Conservation (phyloP, 2,329 filamentous ascomycete genomes). For the Plectosphaerella plurivora region DNA sequence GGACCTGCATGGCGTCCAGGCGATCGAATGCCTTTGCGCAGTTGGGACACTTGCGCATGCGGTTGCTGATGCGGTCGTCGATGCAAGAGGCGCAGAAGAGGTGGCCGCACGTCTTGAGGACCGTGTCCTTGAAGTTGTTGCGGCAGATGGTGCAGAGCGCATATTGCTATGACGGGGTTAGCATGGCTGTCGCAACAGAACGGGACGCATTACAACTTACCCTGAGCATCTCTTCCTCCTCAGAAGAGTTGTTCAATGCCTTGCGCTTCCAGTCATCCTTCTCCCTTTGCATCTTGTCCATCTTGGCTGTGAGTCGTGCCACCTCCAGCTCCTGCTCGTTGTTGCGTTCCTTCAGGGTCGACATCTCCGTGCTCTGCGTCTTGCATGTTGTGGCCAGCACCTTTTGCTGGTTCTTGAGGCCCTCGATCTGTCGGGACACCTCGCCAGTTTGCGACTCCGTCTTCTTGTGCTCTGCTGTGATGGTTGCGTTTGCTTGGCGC, state of each 20-base stretch:
- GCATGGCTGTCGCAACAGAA: not conserved
- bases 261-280: conserved; percentile 83
- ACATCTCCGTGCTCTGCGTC: conserved; percentile 63
- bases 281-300: conserved; percentile 77
- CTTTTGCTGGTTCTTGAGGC: conserved; percentile 67
- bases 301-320: conserved; percentile 71
- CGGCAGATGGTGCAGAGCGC: conserved; percentile 85
- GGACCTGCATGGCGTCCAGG: conserved; percentile 78
- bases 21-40: conserved; percentile 90
- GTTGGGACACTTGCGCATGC: conserved; percentile 91
- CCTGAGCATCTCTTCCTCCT: conserved; percentile 80
- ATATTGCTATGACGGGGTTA: conserved; percentile 23
- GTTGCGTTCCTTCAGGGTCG: conserved; percentile 50
- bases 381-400: conserved; percentile 73
- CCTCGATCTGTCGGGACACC: conserved; percentile 63
- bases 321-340: conserved; percentile 67
- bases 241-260: conserved; percentile 72
- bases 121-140: conserved; percentile 89
- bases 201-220: conserved; percentile 50
- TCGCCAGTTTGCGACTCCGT: conserved; percentile 71
- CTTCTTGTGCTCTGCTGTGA: conserved; percentile 68
- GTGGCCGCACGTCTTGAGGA: conserved; percentile 90
- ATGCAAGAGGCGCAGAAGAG: conserved; percentile 90
- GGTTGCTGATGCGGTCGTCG: conserved; percentile 81
- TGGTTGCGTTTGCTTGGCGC: conserved; percentile 69